These are phyloP conservation scores for Spirogloea muscicola DNA, from an alignment of 139 green algal genomes.

Conservation along the genomic window DNA sequence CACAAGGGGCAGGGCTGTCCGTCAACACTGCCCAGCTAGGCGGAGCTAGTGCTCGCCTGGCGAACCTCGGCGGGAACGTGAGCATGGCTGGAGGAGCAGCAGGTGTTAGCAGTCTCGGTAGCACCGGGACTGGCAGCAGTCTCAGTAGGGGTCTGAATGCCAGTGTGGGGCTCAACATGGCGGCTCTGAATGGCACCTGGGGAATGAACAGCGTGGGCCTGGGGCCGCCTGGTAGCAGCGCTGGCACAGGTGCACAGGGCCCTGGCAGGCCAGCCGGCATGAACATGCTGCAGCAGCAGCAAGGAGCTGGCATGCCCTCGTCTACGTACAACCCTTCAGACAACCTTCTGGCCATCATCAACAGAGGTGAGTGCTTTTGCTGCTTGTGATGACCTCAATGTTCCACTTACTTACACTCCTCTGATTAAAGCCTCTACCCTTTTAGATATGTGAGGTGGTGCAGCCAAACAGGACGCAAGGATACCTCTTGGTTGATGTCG, in stretches of 20 bases:
- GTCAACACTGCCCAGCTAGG: conserved; percentile 9
- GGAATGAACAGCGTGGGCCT: conserved; percentile 22
- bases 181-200: conserved; percentile 24
- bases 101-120: neutral
- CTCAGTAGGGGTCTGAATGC: conserved; percentile 25
- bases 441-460: too few species aligned
- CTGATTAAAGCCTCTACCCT: too few species aligned
- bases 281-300: neutral
- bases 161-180: conserved; percentile 30
- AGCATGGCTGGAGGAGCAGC: conserved; percentile 22
- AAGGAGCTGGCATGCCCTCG: conserved; percentile 21
- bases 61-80: neutral
- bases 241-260: conserved; percentile 21
- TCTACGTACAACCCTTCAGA: conserved; percentile 36
- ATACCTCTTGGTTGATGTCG: too few species aligned
- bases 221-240: conserved; percentile 22
- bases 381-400: neutral
- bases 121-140: conserved; percentile 1
- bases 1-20: neutral
- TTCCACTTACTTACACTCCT: neutral
- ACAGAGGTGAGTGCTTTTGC: conserved; percentile 29
- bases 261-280: conserved; percentile 30
- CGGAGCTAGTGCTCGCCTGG: conserved; percentile 1
- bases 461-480: too few species aligned
- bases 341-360: conserved; percentile 41